Base-by-base conservation (phyloP, 2,329 filamentous ascomycete species). In the Colletotrichum sp. region DNA sequence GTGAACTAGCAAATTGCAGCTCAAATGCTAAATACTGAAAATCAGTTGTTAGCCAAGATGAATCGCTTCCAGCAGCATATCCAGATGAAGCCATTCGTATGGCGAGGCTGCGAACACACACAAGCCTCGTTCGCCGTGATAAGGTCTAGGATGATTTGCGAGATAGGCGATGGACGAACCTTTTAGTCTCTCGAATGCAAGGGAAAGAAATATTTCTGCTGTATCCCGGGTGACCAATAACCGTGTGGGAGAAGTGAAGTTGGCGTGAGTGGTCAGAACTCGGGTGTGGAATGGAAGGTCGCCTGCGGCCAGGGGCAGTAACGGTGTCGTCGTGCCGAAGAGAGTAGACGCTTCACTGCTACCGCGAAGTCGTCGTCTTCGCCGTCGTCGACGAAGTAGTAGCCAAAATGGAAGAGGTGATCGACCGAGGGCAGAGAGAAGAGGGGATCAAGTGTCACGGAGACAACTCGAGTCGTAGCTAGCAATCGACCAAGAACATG, bases 291-390 rank as follows among this genome's bases (percentile, higher is more conserved):
- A 88, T 81, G 80, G 80, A 85, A 88, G 89, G 90, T 89, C 89
- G 90, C 90, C 90, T 88, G 90, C 89, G 89, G 86, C 90, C 89
- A 83, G 80, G 28, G 80, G 80, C 82, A 82, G 81, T 84, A 80
- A 86, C 82, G 84, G 86, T 81, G 55, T 60, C 83, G 81, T 83
- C 80, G 83, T 83, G 82, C 83, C 81, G 78, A 81, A 59, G 26
- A 52, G 49, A 80, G 78, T 80, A 82, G 81, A 82, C 81, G 83
- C 83, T 83, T 87, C 87, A 86, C 87, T 88, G 79, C 87, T 85
- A 89, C 88, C 87, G 85, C 84, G 86, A 86, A 83, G 82, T 80
- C 78, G 71, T 70, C 78, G 78, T 80, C 75, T 76, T 62, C 59
- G 28, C 6, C 16, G 44, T 52, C 44, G n/a, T 24, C 44, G n/a